A percentile compares a stretch with the other conserved stretches of the same genome.
phyloP scores from a whole-genome alignment of 441 rosid genomes.

The Brassica hybrid region DNA sequence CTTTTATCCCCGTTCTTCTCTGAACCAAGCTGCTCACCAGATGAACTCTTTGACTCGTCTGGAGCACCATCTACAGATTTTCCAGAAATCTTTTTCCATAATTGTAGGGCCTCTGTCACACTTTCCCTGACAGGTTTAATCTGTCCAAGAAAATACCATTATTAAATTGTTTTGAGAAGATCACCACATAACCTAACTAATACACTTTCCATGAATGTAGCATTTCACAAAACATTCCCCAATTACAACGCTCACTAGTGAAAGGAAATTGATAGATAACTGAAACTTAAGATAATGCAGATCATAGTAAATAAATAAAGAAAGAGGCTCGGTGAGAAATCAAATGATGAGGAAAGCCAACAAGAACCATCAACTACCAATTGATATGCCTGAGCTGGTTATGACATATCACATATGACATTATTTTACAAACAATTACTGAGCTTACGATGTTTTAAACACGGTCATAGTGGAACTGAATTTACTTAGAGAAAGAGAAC shows the following conservation, averaged over 20 bases:
- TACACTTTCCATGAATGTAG: constrained; percentile 5
- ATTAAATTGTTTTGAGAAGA: constrained; percentile 27
- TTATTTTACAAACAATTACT: constrained; percentile 8
- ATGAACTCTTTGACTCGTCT: constrained; percentile 66
- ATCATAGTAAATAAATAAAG: neutral
- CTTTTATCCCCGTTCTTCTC: constrained; percentile 54
- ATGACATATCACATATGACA: constrained; percentile 11
- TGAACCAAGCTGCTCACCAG: constrained; percentile 59
- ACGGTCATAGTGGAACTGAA: neutral
- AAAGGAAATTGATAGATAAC: constrained; percentile 8
- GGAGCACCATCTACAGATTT: constrained; percentile 68
- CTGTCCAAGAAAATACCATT: constrained; percentile 52
- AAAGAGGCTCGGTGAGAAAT: neutral
- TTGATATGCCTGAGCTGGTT: constrained; percentile 14
- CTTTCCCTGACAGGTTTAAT: constrained; percentile 97
- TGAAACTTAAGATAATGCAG: constrained; percentile 24
- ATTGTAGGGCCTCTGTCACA: constrained; percentile 89
- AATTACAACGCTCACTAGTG: constrained; percentile 1
- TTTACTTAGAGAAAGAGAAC: constrained; percentile 22
- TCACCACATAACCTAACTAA: neutral
- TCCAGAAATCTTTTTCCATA: constrained; percentile 88
- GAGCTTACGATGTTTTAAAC: constrained; percentile 22
- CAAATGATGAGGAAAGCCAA: constrained; percentile 14
- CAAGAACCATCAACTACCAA: constrained; percentile 15
- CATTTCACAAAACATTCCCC: constrained; percentile 18